Evolutionary conservation across 2,329 filamentous ascomycete genomes (phyloP).

Genomic region (Colletotrichum tropicicola): DNA sequence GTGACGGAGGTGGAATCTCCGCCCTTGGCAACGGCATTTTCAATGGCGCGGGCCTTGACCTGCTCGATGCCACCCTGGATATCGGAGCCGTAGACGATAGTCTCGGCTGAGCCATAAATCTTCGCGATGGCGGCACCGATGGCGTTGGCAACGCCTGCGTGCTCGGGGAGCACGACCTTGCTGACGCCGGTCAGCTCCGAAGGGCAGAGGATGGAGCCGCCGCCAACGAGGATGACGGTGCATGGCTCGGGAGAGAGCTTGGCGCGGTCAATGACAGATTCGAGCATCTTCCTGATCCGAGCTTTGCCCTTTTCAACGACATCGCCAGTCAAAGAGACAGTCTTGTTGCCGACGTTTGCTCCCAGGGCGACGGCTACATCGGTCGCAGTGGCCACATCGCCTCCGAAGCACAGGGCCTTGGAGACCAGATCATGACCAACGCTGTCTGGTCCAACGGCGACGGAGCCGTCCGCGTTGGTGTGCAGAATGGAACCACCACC

Average conservation of each 20-base stretch:
- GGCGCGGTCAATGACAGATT: conserved; percentile 34
- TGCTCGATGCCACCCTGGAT: conserved; percentile 28
- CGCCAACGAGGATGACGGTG: conserved; percentile 35
- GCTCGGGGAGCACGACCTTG: conserved; percentile 31
- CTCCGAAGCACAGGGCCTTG: conserved; percentile 34
- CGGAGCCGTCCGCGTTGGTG: background rate
- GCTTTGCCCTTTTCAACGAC: conserved; percentile 17
- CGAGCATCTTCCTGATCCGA: conserved; percentile 31
- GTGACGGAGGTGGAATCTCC: conserved; percentile 29
- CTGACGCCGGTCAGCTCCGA: conserved; percentile 31
- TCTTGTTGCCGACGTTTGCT: background rate
- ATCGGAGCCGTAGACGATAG: conserved; percentile 31
- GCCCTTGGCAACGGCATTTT: conserved; percentile 32
- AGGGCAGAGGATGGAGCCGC: conserved; percentile 33
- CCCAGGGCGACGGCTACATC: conserved; percentile 33
- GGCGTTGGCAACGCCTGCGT: conserved; percentile 35
- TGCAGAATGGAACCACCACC: conserved; percentile 33
- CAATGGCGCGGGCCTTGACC: conserved; percentile 30
- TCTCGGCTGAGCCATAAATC: conserved; percentile 32
- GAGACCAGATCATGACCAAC: conserved; percentile 35
- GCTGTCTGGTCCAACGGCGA: conserved; percentile 35
- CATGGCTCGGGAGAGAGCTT: conserved; percentile 34
- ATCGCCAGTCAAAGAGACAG: background rate
- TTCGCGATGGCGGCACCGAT: conserved; percentile 35
- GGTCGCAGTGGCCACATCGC: conserved; percentile 33